Evolutionary conservation across 768 basidiomycete species (phyloP).

Genomic region (Lentinus brumalis): DNA sequence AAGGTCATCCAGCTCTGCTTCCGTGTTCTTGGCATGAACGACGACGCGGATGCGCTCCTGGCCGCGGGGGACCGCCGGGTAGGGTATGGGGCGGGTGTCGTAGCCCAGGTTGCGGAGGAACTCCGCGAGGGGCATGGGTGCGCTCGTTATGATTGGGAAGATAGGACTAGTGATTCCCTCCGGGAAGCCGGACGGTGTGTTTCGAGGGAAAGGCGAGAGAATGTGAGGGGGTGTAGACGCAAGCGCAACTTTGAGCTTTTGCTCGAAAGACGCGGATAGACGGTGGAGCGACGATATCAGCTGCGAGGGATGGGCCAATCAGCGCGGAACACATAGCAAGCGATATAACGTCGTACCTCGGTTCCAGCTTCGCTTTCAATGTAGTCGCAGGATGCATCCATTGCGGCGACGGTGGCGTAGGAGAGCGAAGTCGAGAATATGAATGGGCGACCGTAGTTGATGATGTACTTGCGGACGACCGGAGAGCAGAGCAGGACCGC

Average conservation of each 20-base stretch:
- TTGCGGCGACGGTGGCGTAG: not conserved
- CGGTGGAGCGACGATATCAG: not conserved
- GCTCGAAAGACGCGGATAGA: not conserved
- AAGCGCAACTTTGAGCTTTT: not conserved
- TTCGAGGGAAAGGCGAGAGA: not conserved
- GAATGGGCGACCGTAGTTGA: not conserved
- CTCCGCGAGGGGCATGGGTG: not conserved
- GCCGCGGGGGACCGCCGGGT: slow-evolving; percentile 11
- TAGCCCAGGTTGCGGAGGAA: not conserved
- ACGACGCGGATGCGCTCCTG: slow-evolving; percentile 17
- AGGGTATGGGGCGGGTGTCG: not conserved
- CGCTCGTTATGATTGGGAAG: not conserved
- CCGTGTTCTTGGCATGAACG: slow-evolving; percentile 9
- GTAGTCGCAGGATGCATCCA: not conserved
- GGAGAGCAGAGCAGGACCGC: slow-evolving; percentile 8
- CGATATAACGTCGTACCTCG: not conserved
- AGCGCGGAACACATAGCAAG: too few relatives aligned
- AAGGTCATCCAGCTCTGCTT: slow-evolving; percentile 26
- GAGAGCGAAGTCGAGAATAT: not conserved
- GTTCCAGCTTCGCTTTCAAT: not conserved
- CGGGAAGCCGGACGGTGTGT: not conserved
- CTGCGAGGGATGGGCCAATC: not conserved
- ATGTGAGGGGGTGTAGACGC: not conserved
- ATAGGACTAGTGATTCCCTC: not conserved
- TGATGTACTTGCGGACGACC: slow-evolving; percentile 5